Conservation (phyloP, 208 protist species). For the Spongospora subterranea region DNA sequence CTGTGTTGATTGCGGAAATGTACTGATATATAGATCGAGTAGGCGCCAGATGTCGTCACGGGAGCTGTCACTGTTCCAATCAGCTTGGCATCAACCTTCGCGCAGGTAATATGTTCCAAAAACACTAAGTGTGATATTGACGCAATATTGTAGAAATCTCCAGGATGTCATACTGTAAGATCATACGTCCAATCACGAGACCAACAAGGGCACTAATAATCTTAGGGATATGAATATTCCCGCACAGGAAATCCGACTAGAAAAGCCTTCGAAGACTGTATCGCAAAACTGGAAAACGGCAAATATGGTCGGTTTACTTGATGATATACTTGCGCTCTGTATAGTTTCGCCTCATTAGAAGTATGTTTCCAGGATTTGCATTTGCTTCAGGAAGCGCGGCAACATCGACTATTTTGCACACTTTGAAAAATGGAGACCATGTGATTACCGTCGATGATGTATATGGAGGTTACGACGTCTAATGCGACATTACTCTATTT, state of each 20-base stretch:
- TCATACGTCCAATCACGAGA: not conserved
- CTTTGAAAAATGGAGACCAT: slow-evolving; percentile 59
- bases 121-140: not conserved
- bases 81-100: slow-evolving; percentile 61
- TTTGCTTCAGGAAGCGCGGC: slow-evolving; percentile 65
- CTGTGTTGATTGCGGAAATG: not conserved
- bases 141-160: slow-evolving; percentile 41
- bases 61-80: slow-evolving; percentile 59
- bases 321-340: too few species aligned
- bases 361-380: not conserved
- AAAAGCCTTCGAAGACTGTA: slow-evolving; percentile 62
- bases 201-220: too few species aligned
- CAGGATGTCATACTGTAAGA: slow-evolving; percentile 33
- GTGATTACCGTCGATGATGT: slow-evolving; percentile 62
- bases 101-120: not conserved
- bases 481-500: not conserved
- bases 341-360: not conserved
- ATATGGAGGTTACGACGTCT: slow-evolving; percentile 48
- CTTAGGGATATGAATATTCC: slow-evolving; percentile 64
- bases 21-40: not conserved
- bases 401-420: slow-evolving; percentile 51
- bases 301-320: too few species aligned
- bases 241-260: slow-evolving; percentile 62
- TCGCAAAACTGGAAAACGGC: slow-evolving; percentile 60
- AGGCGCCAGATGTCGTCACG: slow-evolving; percentile 48